Percentiles rank a stretch among this genome's conserved stretches.
These are phyloP conservation scores for Mimosa pudica DNA, from an alignment of 306 rosid genomes.

Conservation along the genomic window DNA sequence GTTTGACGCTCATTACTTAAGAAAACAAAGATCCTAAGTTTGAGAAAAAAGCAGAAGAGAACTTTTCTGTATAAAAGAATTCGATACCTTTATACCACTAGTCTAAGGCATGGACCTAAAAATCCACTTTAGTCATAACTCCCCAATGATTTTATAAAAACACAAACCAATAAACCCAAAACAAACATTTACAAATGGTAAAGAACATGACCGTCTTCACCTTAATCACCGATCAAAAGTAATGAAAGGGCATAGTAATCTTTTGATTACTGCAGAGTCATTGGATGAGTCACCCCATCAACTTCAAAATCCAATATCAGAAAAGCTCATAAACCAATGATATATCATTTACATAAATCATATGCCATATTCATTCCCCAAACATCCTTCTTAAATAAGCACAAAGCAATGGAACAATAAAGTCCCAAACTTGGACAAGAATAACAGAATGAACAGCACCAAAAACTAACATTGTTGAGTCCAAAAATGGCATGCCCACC, in stretches of 20 bases:
- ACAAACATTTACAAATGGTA: slow-evolving; percentile 13
- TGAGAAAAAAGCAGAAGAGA: not conserved
- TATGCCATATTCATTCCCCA: slow-evolving; percentile 2
- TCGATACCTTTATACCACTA: not conserved
- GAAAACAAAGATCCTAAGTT: not conserved
- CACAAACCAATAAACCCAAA: not conserved
- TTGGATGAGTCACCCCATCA: not conserved
- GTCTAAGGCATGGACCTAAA: slow-evolving; percentile 1
- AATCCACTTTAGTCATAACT: not conserved
- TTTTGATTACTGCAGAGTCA: slow-evolving; percentile 28
- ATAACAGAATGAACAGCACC: not conserved
- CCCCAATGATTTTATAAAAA: not conserved
- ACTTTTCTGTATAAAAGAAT: not conserved
- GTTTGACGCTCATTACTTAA: not conserved
- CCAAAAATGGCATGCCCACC: not conserved
- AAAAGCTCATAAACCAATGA: not conserved
- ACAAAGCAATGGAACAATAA: not conserved
- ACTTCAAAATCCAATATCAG: not conserved
- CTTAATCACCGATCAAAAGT: slow-evolving; percentile 28
- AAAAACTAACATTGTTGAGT: not conserved
- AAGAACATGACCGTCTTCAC: slow-evolving; percentile 33
- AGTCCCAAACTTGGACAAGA: not conserved
- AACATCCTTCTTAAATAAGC: not conserved
- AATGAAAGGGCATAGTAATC: slow-evolving; percentile 2
- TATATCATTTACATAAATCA: not conserved